These are phyloP conservation scores for Dipteronia sinensis DNA, from an alignment of 345 rosid species.

Conservation along the genomic window DNA sequence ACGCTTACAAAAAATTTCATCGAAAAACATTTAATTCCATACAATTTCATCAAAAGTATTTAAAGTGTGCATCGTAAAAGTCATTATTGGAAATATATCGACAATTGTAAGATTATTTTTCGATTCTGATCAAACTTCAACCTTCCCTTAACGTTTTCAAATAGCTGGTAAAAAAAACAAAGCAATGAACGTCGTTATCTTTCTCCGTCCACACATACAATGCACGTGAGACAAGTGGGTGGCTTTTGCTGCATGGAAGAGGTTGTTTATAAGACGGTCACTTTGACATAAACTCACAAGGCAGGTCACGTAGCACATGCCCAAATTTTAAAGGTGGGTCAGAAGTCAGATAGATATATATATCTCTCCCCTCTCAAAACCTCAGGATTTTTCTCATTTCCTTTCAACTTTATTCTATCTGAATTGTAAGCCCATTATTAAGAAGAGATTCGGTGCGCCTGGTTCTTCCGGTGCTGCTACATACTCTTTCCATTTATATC, in stretches of 20 bases:
- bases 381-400: conserved; percentile 21
- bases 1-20: too few species aligned
- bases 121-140: too few species aligned
- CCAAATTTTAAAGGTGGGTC: conserved; percentile 13
- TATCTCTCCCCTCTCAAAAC: conserved; percentile 8
- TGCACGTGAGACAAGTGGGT: conserved; percentile 16
- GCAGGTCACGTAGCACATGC: not conserved
- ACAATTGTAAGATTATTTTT: too few species aligned
- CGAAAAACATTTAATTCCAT: too few species aligned
- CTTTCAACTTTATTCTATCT: conserved; percentile 10
- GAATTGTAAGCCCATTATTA: conserved; percentile 2
- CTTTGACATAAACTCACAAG: conserved; percentile 1
- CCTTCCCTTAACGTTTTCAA: too few species aligned
- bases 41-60: too few species aligned
- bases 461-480: too few species aligned
- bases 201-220: not conserved
- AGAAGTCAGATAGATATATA: not conserved
- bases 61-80: too few species aligned
- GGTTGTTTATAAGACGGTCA: not conserved
- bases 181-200: not conserved
- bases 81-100: too few species aligned
- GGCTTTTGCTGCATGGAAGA: conserved; percentile 24
- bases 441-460: not conserved
- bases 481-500: not conserved
- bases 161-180: too few species aligned